These are phyloP conservation scores for Phyllosticta citrichinensis DNA, from an alignment of 2,329 filamentous ascomycete genomes.

Conservation along the genomic window DNA sequence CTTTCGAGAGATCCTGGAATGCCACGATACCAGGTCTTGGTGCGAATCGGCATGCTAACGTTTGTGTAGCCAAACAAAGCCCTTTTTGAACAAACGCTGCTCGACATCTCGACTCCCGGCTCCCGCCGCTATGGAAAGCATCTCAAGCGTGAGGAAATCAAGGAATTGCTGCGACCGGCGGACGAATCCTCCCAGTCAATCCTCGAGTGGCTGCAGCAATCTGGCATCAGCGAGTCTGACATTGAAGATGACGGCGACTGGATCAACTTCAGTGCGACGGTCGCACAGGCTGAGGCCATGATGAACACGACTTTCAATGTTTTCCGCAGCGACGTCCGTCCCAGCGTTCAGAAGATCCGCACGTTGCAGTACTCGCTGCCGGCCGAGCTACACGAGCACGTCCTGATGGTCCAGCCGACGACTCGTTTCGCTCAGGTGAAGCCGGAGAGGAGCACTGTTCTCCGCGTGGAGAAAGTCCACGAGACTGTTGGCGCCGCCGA, in stretches of 20 bases:
- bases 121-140: constrained; percentile 52
- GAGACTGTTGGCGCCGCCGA: constrained; percentile 10
- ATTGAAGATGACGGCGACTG: constrained; percentile 48
- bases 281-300: constrained; percentile 44
- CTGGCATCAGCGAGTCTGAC: constrained; percentile 36
- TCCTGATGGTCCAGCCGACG: constrained; percentile 57
- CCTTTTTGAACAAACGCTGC: constrained; percentile 47
- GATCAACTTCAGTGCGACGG: constrained; percentile 48
- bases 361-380: constrained; percentile 54
- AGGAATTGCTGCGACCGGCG: constrained; percentile 43
- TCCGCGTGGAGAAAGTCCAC: constrained; percentile 14
- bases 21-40: not conserved
- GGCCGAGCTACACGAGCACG: constrained; percentile 40
- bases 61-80: constrained; percentile 35
- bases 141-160: constrained; percentile 50
- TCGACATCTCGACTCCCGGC: constrained; percentile 52
- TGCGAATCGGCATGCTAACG: not conserved
- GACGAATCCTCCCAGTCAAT: constrained; percentile 40
- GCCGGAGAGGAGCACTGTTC: constrained; percentile 30
- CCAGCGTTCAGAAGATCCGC: constrained; percentile 39
- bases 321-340: constrained; percentile 40
- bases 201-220: constrained; percentile 44
- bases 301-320: constrained; percentile 48
- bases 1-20: not conserved
- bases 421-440: constrained; percentile 48